These are phyloP conservation scores for Aspergillus carlsbadensis DNA, from an alignment of 495 filamentous ascomycete genomes.

Conservation along the genomic window DNA sequence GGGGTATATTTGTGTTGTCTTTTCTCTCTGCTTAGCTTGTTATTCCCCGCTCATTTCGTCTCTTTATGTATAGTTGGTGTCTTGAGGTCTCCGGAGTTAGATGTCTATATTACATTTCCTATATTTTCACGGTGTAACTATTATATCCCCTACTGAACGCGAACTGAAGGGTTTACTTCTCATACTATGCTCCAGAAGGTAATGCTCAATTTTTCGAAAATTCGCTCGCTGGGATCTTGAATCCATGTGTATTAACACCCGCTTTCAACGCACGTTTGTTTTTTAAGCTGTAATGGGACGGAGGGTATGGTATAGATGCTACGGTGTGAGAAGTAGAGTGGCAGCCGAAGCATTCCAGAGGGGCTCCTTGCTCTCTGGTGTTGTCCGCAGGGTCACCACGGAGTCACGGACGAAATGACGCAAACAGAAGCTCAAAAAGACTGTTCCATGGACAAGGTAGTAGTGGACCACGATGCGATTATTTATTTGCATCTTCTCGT, in stretches of 20 bases:
- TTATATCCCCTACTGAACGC: too few relatives aligned
- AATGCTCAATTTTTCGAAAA: too few relatives aligned
- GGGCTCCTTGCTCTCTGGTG: not conserved
- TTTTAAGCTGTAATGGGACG: not conserved
- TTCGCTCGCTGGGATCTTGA: too few relatives aligned
- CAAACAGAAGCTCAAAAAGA: constrained; percentile 17
- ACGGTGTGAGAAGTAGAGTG: not conserved
- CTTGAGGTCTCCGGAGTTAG: constrained; percentile 7
- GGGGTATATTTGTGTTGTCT: constrained; percentile 1
- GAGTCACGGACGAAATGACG: constrained; percentile 8
- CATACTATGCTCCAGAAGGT: too few relatives aligned
- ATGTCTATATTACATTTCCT: constrained; percentile 19
- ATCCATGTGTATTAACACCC: too few relatives aligned
- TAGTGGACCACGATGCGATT: not conserved
- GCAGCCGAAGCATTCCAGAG: constrained; percentile 8
- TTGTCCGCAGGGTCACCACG: not conserved
- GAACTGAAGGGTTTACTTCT: too few relatives aligned
- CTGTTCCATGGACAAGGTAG: not conserved
- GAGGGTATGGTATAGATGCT: not conserved
- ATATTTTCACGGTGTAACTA: not conserved
- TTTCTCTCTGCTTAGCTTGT: constrained; percentile 13
- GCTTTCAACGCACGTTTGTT: too few relatives aligned
- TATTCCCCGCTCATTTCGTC: constrained; percentile 13
- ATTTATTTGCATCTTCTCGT: not conserved
- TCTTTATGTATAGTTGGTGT: constrained; percentile 8